These are phyloP conservation scores for Cinchona pubescens DNA, from an alignment of 257 asterid species.

Conservation along the genomic window DNA sequence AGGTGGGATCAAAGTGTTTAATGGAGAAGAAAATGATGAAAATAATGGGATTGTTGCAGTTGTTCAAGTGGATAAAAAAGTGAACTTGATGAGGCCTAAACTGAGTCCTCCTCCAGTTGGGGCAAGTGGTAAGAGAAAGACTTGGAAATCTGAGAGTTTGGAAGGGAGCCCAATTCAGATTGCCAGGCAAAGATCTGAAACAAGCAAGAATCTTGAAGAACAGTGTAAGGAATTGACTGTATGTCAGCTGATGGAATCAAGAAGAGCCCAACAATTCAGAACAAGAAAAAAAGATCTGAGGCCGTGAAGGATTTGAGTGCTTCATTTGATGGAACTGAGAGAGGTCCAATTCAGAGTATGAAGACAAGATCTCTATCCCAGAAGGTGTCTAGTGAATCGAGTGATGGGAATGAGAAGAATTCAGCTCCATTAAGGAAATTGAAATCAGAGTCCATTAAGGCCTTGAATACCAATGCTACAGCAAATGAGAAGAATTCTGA, in stretches of 20 bases:
- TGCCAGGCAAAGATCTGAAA: slow-evolving; percentile 55
- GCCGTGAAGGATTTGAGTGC: slow-evolving; percentile 26
- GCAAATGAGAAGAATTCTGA: slow-evolving; percentile 20
- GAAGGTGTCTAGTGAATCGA: slow-evolving; percentile 13
- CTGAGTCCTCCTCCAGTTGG: slow-evolving; percentile 50
- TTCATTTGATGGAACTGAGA: slow-evolving; percentile 33
- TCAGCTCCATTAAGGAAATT: slow-evolving; percentile 20
- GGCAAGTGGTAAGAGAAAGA: slow-evolving; percentile 54
- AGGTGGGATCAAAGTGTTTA: slow-evolving; percentile 69
- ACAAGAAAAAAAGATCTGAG: slow-evolving; percentile 39
- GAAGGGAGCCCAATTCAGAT: slow-evolving; percentile 57
- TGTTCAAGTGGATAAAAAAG: slow-evolving; percentile 35
- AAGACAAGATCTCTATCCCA: slow-evolving; percentile 20
- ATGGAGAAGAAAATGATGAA: slow-evolving; percentile 26
- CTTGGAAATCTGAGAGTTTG: slow-evolving; percentile 61
- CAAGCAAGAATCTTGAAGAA: slow-evolving; percentile 40
- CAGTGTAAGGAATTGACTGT: slow-evolving; percentile 30
- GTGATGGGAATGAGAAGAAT: slow-evolving; percentile 22
- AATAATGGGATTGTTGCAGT: slow-evolving; percentile 13
- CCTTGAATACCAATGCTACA: slow-evolving; percentile 21
- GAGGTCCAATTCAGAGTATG: slow-evolving; percentile 22
- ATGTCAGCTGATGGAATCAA: slow-evolving; percentile 33
- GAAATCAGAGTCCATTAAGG: slow-evolving; percentile 32
- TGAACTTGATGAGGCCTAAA: slow-evolving; percentile 34
- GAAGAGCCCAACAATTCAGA: slow-evolving; percentile 41